A percentile compares a stretch with the other conserved stretches of the same genome.
phyloP scores from a whole-genome alignment of 2,329 filamentous ascomycete species.

The Fusarium heterosporum region DNA sequence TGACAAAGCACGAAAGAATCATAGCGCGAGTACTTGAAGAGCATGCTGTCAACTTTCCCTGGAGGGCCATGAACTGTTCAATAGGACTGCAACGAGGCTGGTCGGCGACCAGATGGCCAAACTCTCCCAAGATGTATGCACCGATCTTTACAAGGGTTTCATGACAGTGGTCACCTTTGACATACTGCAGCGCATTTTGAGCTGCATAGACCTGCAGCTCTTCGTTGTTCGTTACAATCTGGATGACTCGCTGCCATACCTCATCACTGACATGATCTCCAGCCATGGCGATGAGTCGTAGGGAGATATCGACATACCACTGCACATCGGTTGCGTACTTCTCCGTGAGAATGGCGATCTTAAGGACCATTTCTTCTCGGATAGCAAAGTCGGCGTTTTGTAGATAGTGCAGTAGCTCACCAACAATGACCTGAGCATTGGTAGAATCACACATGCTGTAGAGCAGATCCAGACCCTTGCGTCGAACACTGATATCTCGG shows the following conservation, averaged over 20 bases:
- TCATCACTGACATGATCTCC: constrained; percentile 99
- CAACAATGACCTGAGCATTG: constrained; percentile 94
- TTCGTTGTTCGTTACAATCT: constrained; percentile 99
- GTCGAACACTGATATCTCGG: constrained; percentile 94
- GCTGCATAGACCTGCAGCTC: constrained; percentile 97
- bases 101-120: constrained; percentile 95
- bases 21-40: constrained; percentile 92
- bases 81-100: constrained; percentile 93
- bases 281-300: constrained; percentile 93
- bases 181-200: constrained; percentile 90
- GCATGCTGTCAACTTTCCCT: constrained; percentile 88
- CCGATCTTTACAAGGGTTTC: constrained; percentile 98
- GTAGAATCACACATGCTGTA: constrained; percentile 99
- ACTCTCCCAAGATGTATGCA: constrained; percentile 94
- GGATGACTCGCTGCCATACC: constrained; percentile 98
- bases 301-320: constrained; percentile 98
- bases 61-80: constrained; percentile 93
- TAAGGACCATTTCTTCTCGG: constrained; percentile 98
- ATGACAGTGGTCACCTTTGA: constrained; percentile 93
- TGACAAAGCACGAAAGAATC: constrained; percentile 94
- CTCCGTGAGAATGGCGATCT: constrained; percentile 97
- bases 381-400: constrained; percentile 98
- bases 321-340: constrained; percentile 98
- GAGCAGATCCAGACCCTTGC: constrained; percentile 93
- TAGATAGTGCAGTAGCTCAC: constrained; percentile 91